These are phyloP conservation scores for Henningerozyma blattae DNA, from an alignment of 805 yeast genomes.

Conservation along the genomic window DNA sequence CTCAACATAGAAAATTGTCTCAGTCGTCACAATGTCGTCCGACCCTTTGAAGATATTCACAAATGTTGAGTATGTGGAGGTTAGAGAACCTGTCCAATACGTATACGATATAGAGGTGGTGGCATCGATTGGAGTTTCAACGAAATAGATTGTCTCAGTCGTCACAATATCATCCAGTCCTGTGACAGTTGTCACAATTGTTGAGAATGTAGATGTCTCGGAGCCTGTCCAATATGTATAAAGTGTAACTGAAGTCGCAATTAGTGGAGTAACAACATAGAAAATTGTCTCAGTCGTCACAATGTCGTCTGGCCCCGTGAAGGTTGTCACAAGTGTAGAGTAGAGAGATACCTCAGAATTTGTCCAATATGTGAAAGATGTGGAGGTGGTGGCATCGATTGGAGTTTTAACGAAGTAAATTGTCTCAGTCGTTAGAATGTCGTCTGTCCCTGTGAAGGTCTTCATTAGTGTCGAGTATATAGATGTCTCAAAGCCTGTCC, in stretches of 20 bases:
- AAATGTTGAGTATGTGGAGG: background rate
- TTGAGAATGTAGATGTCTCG: too few relatives aligned
- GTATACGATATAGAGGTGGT: too few relatives aligned
- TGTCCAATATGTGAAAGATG: background rate
- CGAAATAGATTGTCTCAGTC: too few relatives aligned
- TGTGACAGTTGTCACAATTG: too few relatives aligned
- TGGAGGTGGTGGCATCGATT: conserved; percentile 12
- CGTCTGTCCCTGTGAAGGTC: conserved; percentile 6
- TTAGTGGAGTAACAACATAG: background rate
- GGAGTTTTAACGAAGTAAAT: conserved; percentile 6
- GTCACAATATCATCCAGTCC: too few relatives aligned
- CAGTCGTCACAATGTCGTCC: background rate
- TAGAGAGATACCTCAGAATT: background rate
- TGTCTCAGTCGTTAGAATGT: conserved; percentile 4
- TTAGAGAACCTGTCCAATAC: background rate
- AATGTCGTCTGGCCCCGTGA: background rate
- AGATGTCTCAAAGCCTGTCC: conserved; percentile 2
- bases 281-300: background rate
- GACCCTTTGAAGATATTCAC: background rate
- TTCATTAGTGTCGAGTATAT: conserved; percentile 3
- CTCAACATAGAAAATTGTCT: background rate
- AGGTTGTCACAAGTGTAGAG: background rate
- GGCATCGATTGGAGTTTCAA: too few relatives aligned
- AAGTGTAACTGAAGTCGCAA: too few relatives aligned
- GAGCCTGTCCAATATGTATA: too few relatives aligned